A percentile compares a stretch with the other conserved stretches of the same genome.
phyloP scores from a whole-genome alignment of 805 yeast genomes.

The Wickerhamiella cacticola region DNA sequence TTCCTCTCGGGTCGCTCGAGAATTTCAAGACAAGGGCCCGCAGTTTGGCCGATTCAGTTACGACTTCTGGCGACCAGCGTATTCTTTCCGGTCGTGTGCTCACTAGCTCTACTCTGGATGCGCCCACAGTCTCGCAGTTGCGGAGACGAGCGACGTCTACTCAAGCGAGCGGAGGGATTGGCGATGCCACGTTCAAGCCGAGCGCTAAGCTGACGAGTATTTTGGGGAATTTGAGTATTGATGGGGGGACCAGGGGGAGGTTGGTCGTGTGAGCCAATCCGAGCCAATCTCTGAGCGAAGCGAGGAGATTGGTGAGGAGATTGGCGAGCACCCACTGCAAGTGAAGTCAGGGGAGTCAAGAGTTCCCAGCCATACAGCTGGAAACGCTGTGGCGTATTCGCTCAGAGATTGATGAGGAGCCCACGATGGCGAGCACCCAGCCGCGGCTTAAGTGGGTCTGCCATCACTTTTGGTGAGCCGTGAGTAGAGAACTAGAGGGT shows the following conservation, averaged over 20 bases:
- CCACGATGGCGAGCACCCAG: too few species aligned
- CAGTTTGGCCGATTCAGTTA: slow-evolving; percentile 10
- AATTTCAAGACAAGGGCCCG: slow-evolving; percentile 13
- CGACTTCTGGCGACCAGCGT: slow-evolving; percentile 13
- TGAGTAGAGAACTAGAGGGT: too few species aligned
- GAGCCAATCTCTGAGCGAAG: too few species aligned
- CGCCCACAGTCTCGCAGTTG: slow-evolving; percentile 11
- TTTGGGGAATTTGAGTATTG: slow-evolving; percentile 5
- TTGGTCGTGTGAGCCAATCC: too few species aligned
- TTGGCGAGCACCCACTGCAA: too few species aligned
- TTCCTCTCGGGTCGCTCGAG: slow-evolving; percentile 13
- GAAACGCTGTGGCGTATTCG: too few species aligned
- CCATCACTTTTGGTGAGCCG: too few species aligned
- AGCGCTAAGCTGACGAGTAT: slow-evolving; percentile 4
- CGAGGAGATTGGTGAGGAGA: too few species aligned
- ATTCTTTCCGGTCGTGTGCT: slow-evolving; percentile 6
- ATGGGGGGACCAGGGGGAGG: slow-evolving; percentile 8
- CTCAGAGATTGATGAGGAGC: too few species aligned
- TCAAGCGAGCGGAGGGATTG: neutral
- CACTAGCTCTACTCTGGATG: slow-evolving; percentile 3
- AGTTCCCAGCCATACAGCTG: too few species aligned
- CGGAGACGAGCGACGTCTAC: slow-evolving; percentile 8
- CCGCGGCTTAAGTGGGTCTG: too few species aligned
- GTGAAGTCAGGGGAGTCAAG: too few species aligned
- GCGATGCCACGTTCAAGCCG: slow-evolving; percentile 1